phyloP scores from a whole-genome alignment of 495 filamentous ascomycete species.

The Lasiosphaeria ovina region DNA sequence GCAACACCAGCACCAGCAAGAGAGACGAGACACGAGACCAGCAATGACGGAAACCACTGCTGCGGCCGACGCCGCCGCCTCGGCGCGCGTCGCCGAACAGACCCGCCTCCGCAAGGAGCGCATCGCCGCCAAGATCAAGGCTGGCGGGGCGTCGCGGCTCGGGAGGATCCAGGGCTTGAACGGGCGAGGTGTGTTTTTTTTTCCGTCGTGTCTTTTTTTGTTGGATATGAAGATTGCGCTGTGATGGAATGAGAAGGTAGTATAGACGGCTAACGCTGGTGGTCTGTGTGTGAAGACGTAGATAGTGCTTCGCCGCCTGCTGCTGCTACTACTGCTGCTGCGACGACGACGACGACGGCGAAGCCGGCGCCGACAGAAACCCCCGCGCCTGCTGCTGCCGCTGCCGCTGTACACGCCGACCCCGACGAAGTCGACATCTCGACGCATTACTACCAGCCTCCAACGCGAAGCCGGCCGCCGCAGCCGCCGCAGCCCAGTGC shows the following conservation, averaged over 20 bases:
- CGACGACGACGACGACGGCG: slow-evolving; percentile 9
- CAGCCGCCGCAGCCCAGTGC: slow-evolving; percentile 16
- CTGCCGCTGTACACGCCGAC: slow-evolving; percentile 44
- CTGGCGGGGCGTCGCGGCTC: slow-evolving; percentile 73
- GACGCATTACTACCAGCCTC: slow-evolving; percentile 53
- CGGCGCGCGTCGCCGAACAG: slow-evolving; percentile 70
- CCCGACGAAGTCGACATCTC: slow-evolving; percentile 76
- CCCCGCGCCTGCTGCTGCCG: slow-evolving; percentile 15
- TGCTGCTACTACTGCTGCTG: slow-evolving; percentile 21
- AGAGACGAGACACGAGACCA: background rate
- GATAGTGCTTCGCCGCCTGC: slow-evolving; percentile 6
- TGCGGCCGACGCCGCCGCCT: slow-evolving; percentile 39
- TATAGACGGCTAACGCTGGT: no score
- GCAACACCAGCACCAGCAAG: no score
- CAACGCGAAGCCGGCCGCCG: slow-evolving; percentile 32
- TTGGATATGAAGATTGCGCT: background rate
- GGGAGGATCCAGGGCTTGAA: slow-evolving; percentile 80
- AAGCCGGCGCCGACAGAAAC: slow-evolving; percentile 1
- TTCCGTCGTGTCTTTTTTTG: background rate
- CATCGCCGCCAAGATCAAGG: slow-evolving; percentile 84
- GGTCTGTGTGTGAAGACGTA: background rate
- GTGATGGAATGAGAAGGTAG: background rate
- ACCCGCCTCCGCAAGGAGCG: slow-evolving; percentile 85
- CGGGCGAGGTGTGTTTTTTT: slow-evolving; percentile 48
- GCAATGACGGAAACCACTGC: background rate